Evolutionary conservation across 2,329 filamentous ascomycete genomes (phyloP), one percentile per base, ranked within the genome.

Genomic region (Talaromyces pinophilus): DNA sequence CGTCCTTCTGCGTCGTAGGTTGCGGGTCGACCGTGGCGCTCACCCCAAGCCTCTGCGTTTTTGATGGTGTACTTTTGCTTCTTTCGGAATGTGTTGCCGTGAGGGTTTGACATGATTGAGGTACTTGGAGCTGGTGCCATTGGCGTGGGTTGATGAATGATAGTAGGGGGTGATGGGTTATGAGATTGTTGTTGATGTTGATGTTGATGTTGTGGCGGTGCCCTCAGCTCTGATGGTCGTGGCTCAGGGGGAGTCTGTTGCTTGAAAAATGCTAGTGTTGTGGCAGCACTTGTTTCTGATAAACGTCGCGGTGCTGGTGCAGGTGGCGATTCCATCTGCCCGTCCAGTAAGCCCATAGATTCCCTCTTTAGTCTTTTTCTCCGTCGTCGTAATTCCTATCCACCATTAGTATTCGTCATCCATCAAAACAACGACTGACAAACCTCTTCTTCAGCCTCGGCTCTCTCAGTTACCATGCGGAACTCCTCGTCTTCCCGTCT

Each of bases 21-120:
- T n/a, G 77, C 77, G 30, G 78, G 77, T 40, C 77, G 75, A 62
- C 78, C 78, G 64, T 79, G 78, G 17, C 78, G 77, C 63, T 79
- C 77, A 35, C 77, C 77, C 77, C 77, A 79, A 7, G 77, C 77
- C 68, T 79, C 78, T 30, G 78, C 77, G 44, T 79, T 79, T 65
- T 79, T 79, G 68, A 79, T 79, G 5, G 77, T 79, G 66, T 79
- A 79, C 67, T 79, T 79, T 69, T 79, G 77, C 67, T 79, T 79
- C 44, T 76, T 76, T 15, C 78, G 71, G 67, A 79, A 74, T 2
- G 76, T 73, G 30, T 70, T 68, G 50, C 70, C 70, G 8, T 60
- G 59, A 2, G 38, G 48, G 38, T 50, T 63, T 19, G 35, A 38
- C 28, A 38, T 62, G 50, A 46, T 50, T 3, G 54, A 55, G 66